These are phyloP conservation scores for Pythium sp. DNA, from an alignment of 352 stramenopile genomes.

Conservation along the genomic window DNA sequence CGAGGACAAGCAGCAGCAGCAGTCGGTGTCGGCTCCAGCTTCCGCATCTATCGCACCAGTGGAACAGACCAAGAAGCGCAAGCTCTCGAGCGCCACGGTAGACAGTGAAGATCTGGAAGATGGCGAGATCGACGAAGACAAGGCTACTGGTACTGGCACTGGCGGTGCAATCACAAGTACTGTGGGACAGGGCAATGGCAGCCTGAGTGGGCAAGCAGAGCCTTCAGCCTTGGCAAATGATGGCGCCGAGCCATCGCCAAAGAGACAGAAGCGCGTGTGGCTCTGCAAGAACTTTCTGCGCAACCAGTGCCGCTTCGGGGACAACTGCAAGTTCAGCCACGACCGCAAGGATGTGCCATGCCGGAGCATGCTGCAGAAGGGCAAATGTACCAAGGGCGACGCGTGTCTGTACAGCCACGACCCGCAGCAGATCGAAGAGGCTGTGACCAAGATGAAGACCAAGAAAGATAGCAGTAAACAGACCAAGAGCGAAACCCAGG, in stretches of 20 bases:
- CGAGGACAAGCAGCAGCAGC: constrained; percentile 7
- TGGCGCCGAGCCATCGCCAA: constrained; percentile 25
- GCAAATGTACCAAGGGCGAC: constrained; percentile 51
- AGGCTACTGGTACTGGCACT: constrained; percentile 5
- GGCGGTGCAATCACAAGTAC: not conserved
- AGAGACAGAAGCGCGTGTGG: constrained; percentile 43
- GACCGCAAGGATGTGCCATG: constrained; percentile 59
- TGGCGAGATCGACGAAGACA: constrained; percentile 44
- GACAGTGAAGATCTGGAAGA: constrained; percentile 48
- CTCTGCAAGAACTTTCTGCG: constrained; percentile 70
- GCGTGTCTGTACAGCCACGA: constrained; percentile 67
- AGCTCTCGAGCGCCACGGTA: constrained; percentile 33
- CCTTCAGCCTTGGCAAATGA: constrained; percentile 7
- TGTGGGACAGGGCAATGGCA: constrained; percentile 18
- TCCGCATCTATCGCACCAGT: not conserved
- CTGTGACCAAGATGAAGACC: constrained; percentile 26
- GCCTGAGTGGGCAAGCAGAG: constrained; percentile 19
- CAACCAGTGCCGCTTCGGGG: constrained; percentile 57
- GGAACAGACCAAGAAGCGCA: constrained; percentile 36
- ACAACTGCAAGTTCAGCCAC: constrained; percentile 72
- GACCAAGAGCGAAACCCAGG: constrained; percentile 8
- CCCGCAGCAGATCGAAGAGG: constrained; percentile 25
- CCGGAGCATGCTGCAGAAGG: constrained; percentile 51
- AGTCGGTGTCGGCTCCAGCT: not conserved
- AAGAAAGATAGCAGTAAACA: constrained; percentile 25